Base-by-base conservation (phyloP, 2,329 filamentous ascomycete species). In the Claviceps sp. region DNA sequence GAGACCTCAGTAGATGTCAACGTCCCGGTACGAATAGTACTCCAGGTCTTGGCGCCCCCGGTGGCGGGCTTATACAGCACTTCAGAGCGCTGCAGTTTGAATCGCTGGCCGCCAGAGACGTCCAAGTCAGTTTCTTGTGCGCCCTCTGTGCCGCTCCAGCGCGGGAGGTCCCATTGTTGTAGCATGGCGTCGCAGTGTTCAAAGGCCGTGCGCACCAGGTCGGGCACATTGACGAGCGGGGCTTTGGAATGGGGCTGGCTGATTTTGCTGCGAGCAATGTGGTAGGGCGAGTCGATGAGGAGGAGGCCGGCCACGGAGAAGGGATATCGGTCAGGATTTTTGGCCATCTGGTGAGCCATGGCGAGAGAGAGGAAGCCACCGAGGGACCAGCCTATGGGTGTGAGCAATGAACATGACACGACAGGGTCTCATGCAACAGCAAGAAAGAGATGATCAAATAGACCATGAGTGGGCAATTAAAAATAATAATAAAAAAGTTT, bases 161-260 rank as follows among this genome's bases (percentile, higher is more conserved):
- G 52, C 17, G 62, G 62, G 5, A 62, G 55, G 19, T 61, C 56
- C 62, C 62, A 65, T 38, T 57, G 14, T 39, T 62, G 56, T 16
- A 66, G 56, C 59, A 65, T 65, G 38, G 56, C 51, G 24, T 63
- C 58, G 58, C 62, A 64, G 50, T 64, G 62, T 26, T 61, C 59
- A 19, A 65, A 62, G n/a, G 59, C 57, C 47, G 60, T 61, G 38
- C 57, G 57, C 49, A 66, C 59, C 7, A 58, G 57, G 4, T 58
- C 55, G 4, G 62, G 62, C 10, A 65, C 40, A 22, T 54, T 54
- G 30, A 40, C 50, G 22, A 63, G 44, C 43, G 57, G 50, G 1
- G 60, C 50, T 24, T 59, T 56, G 17, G 58, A 50, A 17, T 51
- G 54, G 1, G 54, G 39, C n/a, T 46, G 43, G 16, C 53, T 50